A percentile compares a stretch with the other conserved stretches of the same genome.
Conservation (phyloP, 805 yeast species). For the Metschnikowia chrysomelidarum region DNA sequence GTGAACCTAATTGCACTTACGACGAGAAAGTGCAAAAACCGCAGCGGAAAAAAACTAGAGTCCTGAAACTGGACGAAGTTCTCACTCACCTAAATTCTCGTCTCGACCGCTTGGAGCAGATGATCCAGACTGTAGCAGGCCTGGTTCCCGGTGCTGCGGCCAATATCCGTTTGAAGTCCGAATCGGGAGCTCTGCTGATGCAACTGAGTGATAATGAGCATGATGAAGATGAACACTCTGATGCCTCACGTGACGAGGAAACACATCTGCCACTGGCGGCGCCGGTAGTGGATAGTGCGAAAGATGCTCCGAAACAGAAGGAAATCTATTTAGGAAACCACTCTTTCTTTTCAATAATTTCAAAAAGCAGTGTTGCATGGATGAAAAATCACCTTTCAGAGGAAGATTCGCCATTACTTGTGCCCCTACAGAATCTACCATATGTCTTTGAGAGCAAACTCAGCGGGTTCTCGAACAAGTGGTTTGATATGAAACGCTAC, state of each 20-base stretch:
- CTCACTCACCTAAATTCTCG: constrained; percentile 3
- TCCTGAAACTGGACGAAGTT: constrained; percentile 3
- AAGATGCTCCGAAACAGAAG: constrained; percentile 1
- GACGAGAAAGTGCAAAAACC: constrained; percentile 12
- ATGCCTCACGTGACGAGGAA: not conserved
- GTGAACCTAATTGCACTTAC: constrained; percentile 13
- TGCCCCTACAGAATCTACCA: constrained; percentile 32
- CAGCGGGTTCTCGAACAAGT: constrained; percentile 20
- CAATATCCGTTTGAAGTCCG: no score
- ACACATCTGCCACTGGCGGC: not conserved
- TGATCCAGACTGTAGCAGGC: constrained; percentile 3
- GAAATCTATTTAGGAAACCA: constrained; percentile 35
- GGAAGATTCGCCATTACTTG: constrained; percentile 18
- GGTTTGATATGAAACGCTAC: constrained; percentile 32
- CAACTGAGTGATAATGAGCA: not conserved
- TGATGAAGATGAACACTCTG: constrained; percentile 3
- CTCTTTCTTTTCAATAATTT: constrained; percentile 35
- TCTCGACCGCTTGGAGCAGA: constrained; percentile 7
- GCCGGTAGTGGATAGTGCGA: not conserved
- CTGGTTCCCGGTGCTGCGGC: not conserved
- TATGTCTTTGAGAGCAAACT: constrained; percentile 21
- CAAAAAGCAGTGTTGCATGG: constrained; percentile 34
- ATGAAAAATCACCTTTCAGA: constrained; percentile 27
- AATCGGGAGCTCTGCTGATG: not conserved
- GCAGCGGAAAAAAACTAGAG: constrained; percentile 4